phyloP scores from a whole-genome alignment of 306 rosid species.

The Castanospermum australe region DNA sequence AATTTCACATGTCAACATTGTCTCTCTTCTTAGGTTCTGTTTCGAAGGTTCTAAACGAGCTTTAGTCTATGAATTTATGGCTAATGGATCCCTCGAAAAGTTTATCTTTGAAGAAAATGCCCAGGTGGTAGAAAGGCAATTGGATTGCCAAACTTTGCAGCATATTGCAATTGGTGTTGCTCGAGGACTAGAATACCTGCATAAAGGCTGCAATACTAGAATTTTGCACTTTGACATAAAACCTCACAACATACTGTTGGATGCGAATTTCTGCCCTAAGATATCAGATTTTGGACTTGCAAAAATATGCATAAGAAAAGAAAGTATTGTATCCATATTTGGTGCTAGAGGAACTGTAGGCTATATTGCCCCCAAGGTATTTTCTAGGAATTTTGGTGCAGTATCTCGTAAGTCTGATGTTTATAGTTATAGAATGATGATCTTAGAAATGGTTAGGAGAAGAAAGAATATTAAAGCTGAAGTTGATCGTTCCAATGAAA shows the following conservation, averaged over 20 bases:
- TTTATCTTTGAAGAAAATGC: constrained; percentile 1
- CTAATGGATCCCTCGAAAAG: constrained; percentile 35
- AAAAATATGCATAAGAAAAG: not conserved
- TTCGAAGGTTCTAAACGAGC: constrained; percentile 10
- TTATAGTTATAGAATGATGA: constrained; percentile 33
- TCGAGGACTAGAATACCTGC: constrained; percentile 29
- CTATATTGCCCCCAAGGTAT: constrained; percentile 13
- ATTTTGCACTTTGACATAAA: constrained; percentile 31
- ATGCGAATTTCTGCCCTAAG: not conserved
- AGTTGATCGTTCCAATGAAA: constrained; percentile 10
- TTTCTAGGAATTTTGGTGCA: constrained; percentile 16
- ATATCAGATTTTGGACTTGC: constrained; percentile 31
- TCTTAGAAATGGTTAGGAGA: constrained; percentile 27
- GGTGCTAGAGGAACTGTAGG: constrained; percentile 26
- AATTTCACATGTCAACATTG: not conserved
- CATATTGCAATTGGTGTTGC: constrained; percentile 24
- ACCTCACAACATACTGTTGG: constrained; percentile 17
- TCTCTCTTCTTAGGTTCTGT: not conserved
- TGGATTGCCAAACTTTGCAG: constrained; percentile 16
- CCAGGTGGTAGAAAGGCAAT: not conserved
- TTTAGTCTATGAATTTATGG: constrained; percentile 29
- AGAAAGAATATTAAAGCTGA: not conserved
- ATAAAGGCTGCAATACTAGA: constrained; percentile 20
- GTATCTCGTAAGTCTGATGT: constrained; percentile 26
- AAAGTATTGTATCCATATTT: constrained; percentile 1